Percentiles rank a stretch among this genome's conserved stretches.
phyloP scores from a whole-genome alignment of 176 grass and related monocot genomes.

The Oryza australiensis region DNA sequence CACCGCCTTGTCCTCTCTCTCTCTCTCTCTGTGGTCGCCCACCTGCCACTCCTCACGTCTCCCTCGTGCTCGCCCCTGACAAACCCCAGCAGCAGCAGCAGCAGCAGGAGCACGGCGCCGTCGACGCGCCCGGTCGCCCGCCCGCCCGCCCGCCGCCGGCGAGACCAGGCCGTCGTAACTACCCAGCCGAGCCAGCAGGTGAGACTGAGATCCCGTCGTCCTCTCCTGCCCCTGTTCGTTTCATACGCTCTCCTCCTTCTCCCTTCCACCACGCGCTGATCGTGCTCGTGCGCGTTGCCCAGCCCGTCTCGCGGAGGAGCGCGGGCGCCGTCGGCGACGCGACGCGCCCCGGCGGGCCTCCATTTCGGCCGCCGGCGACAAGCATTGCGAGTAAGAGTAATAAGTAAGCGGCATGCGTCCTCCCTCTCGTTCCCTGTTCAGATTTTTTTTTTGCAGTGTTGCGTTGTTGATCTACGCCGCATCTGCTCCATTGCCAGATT shows the following conservation, averaged over 20 bases:
- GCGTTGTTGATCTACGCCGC: not conserved
- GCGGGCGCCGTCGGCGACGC: not conserved
- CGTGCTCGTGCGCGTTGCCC: not conserved
- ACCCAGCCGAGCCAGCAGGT: not conserved
- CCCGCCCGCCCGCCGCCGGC: not conserved
- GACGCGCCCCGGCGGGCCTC: not conserved
- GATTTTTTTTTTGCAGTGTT: not conserved
- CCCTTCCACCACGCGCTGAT: not conserved
- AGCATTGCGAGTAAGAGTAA: not conserved
- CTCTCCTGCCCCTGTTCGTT: not conserved
- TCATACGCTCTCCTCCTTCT: not conserved
- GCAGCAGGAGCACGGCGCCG: conserved; percentile 13
- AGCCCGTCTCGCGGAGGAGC: not conserved
- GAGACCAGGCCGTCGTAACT: not conserved
- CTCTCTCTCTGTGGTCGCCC: not conserved
- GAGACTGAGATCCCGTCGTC: not conserved
- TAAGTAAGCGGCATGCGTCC: not conserved
- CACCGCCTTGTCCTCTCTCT: not conserved
- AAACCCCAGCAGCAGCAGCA: not conserved
- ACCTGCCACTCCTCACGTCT: conserved; percentile 23
- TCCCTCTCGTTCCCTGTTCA: not conserved
- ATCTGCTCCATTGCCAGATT: not conserved
- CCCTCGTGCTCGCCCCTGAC: conserved; percentile 30
- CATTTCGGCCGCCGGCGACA: not conserved
- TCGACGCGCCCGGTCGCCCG: too few species aligned